Conservation (phyloP, 2,329 filamentous ascomycete species). For the Hypoxylon sp. region DNA sequence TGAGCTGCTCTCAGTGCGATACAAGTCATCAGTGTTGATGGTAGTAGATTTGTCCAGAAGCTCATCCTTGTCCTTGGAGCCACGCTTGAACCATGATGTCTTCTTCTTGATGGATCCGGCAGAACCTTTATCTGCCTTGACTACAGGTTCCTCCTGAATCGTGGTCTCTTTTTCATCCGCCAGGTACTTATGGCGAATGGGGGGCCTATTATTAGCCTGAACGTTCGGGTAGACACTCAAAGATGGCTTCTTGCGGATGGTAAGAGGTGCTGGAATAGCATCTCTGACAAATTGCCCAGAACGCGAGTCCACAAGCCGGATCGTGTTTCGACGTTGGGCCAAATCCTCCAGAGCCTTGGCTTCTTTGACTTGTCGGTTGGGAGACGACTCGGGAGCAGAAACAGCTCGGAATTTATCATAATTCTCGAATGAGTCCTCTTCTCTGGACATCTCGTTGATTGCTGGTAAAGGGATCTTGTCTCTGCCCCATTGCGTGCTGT, state of each 20-base stretch:
- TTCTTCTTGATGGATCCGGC: slow-evolving; percentile 54
- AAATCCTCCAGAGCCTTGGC: slow-evolving; percentile 55
- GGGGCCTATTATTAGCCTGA: slow-evolving; percentile 25
- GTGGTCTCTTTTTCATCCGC: slow-evolving; percentile 32
- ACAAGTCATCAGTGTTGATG: slow-evolving; percentile 30
- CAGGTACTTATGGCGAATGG: slow-evolving; percentile 43
- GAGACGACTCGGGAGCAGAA: slow-evolving; percentile 49
- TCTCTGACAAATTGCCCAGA: slow-evolving; percentile 47
- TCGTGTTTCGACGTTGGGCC: slow-evolving; percentile 59
- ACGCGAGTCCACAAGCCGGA: slow-evolving; percentile 63
- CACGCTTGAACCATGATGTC: slow-evolving; percentile 61
- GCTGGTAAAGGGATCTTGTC: slow-evolving; percentile 55
- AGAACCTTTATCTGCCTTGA: slow-evolving; percentile 32
- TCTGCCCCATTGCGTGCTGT: slow-evolving; percentile 48
- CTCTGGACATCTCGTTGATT: slow-evolving; percentile 54
- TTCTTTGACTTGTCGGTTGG: slow-evolving; percentile 39
- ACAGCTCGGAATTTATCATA: slow-evolving; percentile 54
- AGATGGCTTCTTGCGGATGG: slow-evolving; percentile 52
- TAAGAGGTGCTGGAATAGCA: slow-evolving; percentile 51
- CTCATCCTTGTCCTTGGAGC: slow-evolving; percentile 51
- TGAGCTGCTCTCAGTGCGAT: slow-evolving; percentile 37
- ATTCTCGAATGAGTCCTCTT: slow-evolving; percentile 33
- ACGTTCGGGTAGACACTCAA: slow-evolving; percentile 26
- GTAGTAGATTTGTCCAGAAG: slow-evolving; percentile 26
- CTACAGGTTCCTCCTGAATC: slow-evolving; percentile 31